Percentiles rank a stretch among this genome's conserved stretches.
phyloP scores from a whole-genome alignment of 371 early-diverging fungal species.

The Mucor indicus region DNA sequence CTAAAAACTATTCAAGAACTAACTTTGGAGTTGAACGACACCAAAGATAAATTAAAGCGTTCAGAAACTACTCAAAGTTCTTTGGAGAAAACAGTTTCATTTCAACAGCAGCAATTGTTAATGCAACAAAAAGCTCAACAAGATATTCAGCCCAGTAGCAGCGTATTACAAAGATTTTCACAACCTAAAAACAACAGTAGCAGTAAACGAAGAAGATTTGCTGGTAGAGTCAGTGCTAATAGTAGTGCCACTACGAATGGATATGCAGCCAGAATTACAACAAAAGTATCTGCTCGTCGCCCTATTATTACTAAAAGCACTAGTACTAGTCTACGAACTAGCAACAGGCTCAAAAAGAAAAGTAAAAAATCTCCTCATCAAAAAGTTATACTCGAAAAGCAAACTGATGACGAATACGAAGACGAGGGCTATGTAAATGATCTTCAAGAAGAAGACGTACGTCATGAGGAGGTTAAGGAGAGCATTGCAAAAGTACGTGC shows the following conservation, averaged over 20 bases:
- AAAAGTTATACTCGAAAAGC: background rate
- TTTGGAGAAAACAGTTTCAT: slow-evolving; percentile 13
- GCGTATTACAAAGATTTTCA: slow-evolving; percentile 10
- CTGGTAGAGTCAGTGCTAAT: slow-evolving; percentile 3
- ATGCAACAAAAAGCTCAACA: no score
- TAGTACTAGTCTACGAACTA: slow-evolving; percentile 5
- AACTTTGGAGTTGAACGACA: slow-evolving; percentile 44
- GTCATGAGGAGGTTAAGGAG: slow-evolving; percentile 47
- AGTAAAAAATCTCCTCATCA: background rate
- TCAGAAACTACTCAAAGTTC: slow-evolving; percentile 20
- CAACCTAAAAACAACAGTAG: slow-evolving; percentile 5
- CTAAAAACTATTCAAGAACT: slow-evolving; percentile 51
- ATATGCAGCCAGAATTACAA: slow-evolving; percentile 18
- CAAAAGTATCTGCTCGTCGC: slow-evolving; percentile 9
- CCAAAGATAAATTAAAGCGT: slow-evolving; percentile 30
- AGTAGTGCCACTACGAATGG: slow-evolving; percentile 10
- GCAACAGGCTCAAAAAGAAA: slow-evolving; percentile 1
- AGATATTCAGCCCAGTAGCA: background rate
- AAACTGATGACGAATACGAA: slow-evolving; percentile 6
- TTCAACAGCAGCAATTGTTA: background rate
- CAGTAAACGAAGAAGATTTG: background rate
- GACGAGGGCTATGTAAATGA: slow-evolving; percentile 26
- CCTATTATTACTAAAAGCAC: slow-evolving; percentile 20
- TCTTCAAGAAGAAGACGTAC: slow-evolving; percentile 28
- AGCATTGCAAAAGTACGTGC: slow-evolving; percentile 63